Conservation (phyloP, 78 protist species). For the Dictyostelium intermedium region DNA sequence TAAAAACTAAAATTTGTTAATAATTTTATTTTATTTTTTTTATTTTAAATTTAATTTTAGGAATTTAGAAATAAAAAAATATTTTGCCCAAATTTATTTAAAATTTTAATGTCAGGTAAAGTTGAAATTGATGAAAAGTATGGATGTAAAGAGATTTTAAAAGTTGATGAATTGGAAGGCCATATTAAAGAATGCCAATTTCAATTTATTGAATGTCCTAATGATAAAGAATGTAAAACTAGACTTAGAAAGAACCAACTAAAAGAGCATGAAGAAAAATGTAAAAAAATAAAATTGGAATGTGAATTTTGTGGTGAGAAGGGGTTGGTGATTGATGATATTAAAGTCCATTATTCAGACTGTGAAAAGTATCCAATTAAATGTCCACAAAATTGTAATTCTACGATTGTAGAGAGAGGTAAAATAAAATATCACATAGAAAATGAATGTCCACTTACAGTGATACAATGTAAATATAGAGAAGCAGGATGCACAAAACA, state of each 20-base stretch:
- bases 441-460: neutral
- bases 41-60: neutral
- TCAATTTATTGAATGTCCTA: slow-evolving; percentile 3
- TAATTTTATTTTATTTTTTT: no score
- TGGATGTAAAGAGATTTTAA: neutral
- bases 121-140: neutral
- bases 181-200: neutral
- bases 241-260: neutral
- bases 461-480: neutral
- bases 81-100: slow-evolving; percentile 3
- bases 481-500: neutral
- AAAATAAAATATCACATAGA: neutral
- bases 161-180: neutral
- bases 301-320: neutral
- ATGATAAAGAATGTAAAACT: neutral
- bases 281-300: neutral
- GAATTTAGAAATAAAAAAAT: neutral
- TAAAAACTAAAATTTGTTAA: no score
- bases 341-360: neutral
- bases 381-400: neutral
- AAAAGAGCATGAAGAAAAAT: neutral
- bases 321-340: neutral
- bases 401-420: neutral
- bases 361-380: neutral
- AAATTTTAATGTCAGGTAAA: neutral